Percentiles rank a stretch among this genome's conserved stretches.
Conservation (phyloP, 495 filamentous ascomycete genomes). For the Acidomyces sp. region DNA sequence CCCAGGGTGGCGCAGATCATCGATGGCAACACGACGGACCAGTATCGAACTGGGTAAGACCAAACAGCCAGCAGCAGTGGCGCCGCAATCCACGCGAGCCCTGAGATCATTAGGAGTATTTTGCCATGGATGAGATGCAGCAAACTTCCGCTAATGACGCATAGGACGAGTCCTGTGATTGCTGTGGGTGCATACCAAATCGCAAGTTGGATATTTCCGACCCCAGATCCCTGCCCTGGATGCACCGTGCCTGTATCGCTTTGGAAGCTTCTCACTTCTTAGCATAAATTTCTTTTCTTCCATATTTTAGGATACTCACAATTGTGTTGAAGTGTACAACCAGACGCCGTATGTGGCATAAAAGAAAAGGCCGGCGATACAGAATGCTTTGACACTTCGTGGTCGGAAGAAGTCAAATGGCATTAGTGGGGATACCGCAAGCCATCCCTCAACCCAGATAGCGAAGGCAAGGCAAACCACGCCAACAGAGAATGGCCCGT, state of each 20-base stretch:
- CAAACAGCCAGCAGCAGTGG: slow-evolving; percentile 64
- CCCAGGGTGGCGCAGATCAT: slow-evolving; percentile 75
- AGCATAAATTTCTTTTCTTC: slow-evolving; percentile 23
- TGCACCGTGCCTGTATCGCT: slow-evolving; percentile 43
- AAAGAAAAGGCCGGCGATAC: slow-evolving; percentile 54
- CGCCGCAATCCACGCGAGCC: slow-evolving; percentile 51
- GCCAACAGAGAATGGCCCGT: slow-evolving; percentile 46
- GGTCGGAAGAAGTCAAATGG: slow-evolving; percentile 64
- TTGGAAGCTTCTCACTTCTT: slow-evolving; percentile 5
- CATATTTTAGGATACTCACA: slow-evolving; percentile 16
- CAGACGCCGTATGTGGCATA: slow-evolving; percentile 73
- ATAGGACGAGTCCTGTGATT: slow-evolving; percentile 59
- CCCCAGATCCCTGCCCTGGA: too few species aligned
- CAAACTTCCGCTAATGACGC: slow-evolving; percentile 56
- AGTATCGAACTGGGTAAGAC: slow-evolving; percentile 45
- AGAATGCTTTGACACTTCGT: slow-evolving; percentile 56
- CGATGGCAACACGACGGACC: slow-evolving; percentile 66
- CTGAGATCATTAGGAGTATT: slow-evolving; percentile 54
- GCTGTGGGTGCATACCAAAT: slow-evolving; percentile 74
- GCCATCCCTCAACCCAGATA: slow-evolving; percentile 66
- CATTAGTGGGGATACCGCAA: slow-evolving; percentile 57
- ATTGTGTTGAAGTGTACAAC: slow-evolving; percentile 70
- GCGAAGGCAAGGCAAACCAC: slow-evolving; percentile 41
- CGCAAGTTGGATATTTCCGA: slow-evolving; percentile 50
- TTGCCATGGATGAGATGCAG: slow-evolving; percentile 64